phyloP scores from a whole-genome alignment of 2,329 filamentous ascomycete species.

The Tolypocladium sp. region DNA sequence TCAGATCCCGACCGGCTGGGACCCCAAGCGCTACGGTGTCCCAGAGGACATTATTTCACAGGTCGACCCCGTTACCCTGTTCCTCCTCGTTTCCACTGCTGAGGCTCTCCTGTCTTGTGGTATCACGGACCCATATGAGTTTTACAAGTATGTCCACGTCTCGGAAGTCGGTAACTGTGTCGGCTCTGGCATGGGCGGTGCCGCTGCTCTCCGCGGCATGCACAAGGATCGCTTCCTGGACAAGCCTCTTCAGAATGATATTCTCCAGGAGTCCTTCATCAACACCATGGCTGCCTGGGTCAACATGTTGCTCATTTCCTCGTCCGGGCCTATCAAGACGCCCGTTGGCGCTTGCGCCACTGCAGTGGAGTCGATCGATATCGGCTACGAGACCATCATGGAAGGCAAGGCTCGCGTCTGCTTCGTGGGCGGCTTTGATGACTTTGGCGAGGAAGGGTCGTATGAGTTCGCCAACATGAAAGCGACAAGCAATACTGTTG shows the following conservation, averaged over 20 bases:
- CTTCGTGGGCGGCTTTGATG: conserved; percentile 97
- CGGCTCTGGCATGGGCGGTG: conserved; percentile 96
- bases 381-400: conserved; percentile 96
- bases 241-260: conserved; percentile 96
- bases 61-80: conserved; percentile 93
- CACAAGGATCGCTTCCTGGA: conserved; percentile 97
- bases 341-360: conserved; percentile 96
- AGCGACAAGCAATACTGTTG: conserved; percentile 94
- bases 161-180: conserved; percentile 98
- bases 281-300: conserved; percentile 99
- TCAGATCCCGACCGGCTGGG: conserved; percentile 95
- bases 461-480: conserved; percentile 99
- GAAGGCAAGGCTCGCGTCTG: conserved; percentile 97
- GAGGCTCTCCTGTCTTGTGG: conserved; percentile 86
- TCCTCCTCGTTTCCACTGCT: conserved; percentile 85
- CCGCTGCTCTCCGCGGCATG: conserved; percentile 87
- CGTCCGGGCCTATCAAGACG: conserved; percentile 96
- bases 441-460: conserved; percentile 97
- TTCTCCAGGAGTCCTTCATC: conserved; percentile 98
- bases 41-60: conserved; percentile 97
- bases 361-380: conserved; percentile 92
- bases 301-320: conserved; percentile 96
- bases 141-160: conserved; percentile 98
- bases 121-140: conserved; percentile 98
- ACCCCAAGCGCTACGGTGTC: conserved; percentile 90